phyloP scores from a whole-genome alignment of 2,329 filamentous ascomycete genomes.

The Pseudopithomyces chartarum region DNA sequence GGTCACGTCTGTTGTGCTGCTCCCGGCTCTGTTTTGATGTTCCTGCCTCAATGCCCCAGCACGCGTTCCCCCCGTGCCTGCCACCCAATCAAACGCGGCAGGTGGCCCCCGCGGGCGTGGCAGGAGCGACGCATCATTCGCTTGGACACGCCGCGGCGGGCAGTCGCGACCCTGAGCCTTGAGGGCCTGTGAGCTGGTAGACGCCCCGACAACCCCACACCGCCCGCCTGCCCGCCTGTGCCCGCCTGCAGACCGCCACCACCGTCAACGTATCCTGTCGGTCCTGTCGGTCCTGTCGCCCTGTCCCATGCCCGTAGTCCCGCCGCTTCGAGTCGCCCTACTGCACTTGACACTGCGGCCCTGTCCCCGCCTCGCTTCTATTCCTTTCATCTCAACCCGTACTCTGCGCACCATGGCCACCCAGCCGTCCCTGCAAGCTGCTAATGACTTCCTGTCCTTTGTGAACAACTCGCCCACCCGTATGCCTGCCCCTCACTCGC shows the following conservation, averaged over 20 bases:
- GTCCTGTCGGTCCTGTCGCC: neutral
- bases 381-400: conserved; percentile 21
- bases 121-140: conserved; percentile 7
- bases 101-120: conserved; percentile 7
- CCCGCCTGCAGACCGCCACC: conserved; percentile 12
- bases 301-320: conserved; percentile 19
- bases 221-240: conserved; percentile 9
- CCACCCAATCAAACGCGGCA: conserved; percentile 25
- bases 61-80: conserved; percentile 14
- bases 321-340: conserved; percentile 15
- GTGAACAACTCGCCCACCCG: conserved; percentile 93
- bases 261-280: neutral
- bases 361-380: conserved; percentile 12
- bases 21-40: conserved; percentile 37
- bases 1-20: conserved; percentile 26
- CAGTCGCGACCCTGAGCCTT: conserved; percentile 12
- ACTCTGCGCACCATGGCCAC: conserved; percentile 38
- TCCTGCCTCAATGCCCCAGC: conserved; percentile 6
- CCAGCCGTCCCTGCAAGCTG: conserved; percentile 53
- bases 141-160: too few species aligned
- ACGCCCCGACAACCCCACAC: conserved; percentile 6
- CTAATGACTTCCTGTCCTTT: conserved; percentile 88
- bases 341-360: conserved; percentile 18
- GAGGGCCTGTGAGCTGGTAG: too few species aligned
- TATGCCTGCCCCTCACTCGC: conserved; percentile 52